Evolutionary conservation across 2,329 filamentous ascomycete species (phyloP).

Genomic region (Rhexocercosporidium sp.): DNA sequence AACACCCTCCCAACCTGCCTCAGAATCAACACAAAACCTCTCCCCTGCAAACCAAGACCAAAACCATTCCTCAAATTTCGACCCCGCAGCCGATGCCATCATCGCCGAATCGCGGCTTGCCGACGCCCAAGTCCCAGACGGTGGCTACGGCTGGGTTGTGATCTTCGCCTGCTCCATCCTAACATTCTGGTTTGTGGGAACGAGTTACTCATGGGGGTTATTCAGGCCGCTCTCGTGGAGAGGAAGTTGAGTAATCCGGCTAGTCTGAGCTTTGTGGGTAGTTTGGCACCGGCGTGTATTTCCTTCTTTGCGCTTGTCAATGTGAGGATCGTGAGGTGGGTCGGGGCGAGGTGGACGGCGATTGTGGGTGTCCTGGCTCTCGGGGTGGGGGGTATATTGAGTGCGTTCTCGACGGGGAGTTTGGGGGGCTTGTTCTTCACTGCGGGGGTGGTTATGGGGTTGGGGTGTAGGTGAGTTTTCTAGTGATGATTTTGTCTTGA

Average conservation of each 20-base stretch:
- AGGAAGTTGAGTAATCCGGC: slow-evolving; percentile 53
- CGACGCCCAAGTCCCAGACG: slow-evolving; percentile 55
- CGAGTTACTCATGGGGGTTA: slow-evolving; percentile 64
- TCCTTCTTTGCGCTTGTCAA: slow-evolving; percentile 58
- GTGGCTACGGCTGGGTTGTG: slow-evolving; percentile 62
- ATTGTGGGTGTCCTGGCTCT: slow-evolving; percentile 57
- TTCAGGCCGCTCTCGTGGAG: slow-evolving; percentile 61
- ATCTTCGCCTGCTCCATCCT: slow-evolving; percentile 56
- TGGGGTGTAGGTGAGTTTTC: slow-evolving; percentile 47
- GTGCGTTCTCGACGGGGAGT: slow-evolving; percentile 52
- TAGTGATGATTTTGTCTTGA: neutral
- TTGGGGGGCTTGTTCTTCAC: slow-evolving; percentile 55
- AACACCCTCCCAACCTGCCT: neutral
- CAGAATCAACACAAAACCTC: slow-evolving; percentile 7
- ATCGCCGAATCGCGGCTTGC: slow-evolving; percentile 51
- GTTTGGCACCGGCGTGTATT: slow-evolving; percentile 55
- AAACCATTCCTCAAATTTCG: slow-evolving; percentile 24
- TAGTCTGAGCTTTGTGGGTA: slow-evolving; percentile 64
- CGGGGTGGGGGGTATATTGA: slow-evolving; percentile 53
- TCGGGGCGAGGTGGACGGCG: slow-evolving; percentile 54
- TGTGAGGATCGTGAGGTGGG: slow-evolving; percentile 53
- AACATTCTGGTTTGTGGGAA: slow-evolving; percentile 62
- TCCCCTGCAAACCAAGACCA: neutral
- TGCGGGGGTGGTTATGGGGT: slow-evolving; percentile 52
- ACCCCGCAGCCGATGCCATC: slow-evolving; percentile 40